Evolutionary conservation across 2,329 filamentous ascomycete genomes (phyloP).

Genomic region (Botrytis fabae): DNA sequence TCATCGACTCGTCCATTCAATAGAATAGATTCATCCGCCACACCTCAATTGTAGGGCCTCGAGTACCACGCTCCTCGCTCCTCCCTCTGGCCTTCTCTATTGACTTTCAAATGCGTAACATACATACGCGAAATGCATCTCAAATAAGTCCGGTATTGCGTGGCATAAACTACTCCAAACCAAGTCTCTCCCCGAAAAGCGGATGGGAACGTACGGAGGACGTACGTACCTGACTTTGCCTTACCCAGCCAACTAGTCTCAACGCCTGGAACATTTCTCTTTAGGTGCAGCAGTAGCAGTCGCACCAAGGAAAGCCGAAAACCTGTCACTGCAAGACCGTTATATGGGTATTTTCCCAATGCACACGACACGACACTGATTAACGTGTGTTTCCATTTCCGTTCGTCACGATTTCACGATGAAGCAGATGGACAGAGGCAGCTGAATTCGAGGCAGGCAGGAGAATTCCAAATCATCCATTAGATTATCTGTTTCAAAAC

Average conservation of each 20-base stretch:
- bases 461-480: not conserved
- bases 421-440: not conserved
- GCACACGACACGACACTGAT: not conserved
- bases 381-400: not conserved
- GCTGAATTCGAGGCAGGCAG: not conserved
- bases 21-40: constrained; percentile 12
- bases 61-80: not conserved
- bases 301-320: not conserved
- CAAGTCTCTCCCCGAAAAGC: constrained; percentile 3
- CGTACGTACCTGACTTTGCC: constrained; percentile 6
- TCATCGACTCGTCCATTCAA: not conserved
- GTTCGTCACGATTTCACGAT: not conserved
- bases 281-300: not conserved
- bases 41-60: not conserved
- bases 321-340: not conserved
- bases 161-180: constrained; percentile 8
- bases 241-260: not conserved
- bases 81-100: not conserved
- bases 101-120: not conserved
- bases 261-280: not conserved
- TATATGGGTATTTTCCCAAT: not conserved
- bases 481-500: not conserved
- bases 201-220: not conserved
- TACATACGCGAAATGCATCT: not conserved
- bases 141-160: not conserved